phyloP scores from a whole-genome alignment of 495 filamentous ascomycete genomes.

The Xylaria castorea region DNA sequence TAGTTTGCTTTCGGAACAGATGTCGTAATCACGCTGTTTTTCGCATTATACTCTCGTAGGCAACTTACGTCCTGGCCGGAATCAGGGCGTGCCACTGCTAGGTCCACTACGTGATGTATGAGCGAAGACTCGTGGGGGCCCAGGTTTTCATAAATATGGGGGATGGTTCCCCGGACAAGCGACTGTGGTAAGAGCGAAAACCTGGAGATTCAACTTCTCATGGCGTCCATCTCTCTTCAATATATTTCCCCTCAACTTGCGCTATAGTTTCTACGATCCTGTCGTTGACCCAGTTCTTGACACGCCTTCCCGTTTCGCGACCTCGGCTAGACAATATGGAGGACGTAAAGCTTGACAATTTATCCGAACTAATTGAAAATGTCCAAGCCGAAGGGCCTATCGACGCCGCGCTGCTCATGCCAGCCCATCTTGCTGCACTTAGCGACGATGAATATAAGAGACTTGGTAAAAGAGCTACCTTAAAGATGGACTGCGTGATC shows the following conservation, averaged over 20 bases:
- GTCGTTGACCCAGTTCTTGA: not conserved
- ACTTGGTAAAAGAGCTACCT: constrained; percentile 29
- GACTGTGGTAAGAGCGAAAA: not conserved
- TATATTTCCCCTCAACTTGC: not conserved
- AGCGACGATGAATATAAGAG: constrained; percentile 28
- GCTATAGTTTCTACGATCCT: not conserved
- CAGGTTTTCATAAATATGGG: not conserved
- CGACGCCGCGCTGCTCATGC: constrained; percentile 25
- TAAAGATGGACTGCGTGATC: constrained; percentile 35
- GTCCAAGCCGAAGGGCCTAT: not conserved
- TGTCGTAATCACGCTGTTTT: not conserved
- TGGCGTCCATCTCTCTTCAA: not conserved
- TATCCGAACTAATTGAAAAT: not conserved
- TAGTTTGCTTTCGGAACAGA: not conserved
- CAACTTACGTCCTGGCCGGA: not conserved
- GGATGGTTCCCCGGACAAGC: not conserved
- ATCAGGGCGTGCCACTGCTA: not conserved
- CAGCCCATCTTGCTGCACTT: constrained; percentile 33
- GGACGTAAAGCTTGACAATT: not conserved
- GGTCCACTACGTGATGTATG: not conserved
- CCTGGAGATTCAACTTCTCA: not conserved
- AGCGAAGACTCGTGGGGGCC: not conserved
- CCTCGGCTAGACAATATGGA: not conserved
- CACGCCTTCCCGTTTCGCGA: not conserved
- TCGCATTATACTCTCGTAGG: not conserved